Conservation (phyloP, 495 filamentous ascomycete species). For the Choiromyces venosus region DNA sequence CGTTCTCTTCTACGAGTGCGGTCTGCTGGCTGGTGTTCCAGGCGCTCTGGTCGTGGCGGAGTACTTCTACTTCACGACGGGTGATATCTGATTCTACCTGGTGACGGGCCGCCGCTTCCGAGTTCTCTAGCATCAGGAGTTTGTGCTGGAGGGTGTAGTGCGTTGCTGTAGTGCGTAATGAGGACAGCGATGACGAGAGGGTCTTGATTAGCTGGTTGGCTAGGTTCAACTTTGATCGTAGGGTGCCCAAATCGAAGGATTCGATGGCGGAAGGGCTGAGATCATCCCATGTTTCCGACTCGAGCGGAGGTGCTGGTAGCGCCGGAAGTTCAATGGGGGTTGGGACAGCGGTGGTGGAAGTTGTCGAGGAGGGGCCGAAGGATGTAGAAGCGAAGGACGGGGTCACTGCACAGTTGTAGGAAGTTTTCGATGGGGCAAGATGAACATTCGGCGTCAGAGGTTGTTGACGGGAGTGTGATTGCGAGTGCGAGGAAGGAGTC, state of each 20-base stretch:
- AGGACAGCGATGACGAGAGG: conserved; percentile 34
- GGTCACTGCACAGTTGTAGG: conserved; percentile 7
- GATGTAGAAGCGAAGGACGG: conserved; percentile 22
- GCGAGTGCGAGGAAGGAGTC: conserved; percentile 17
- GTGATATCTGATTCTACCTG: conserved; percentile 90
- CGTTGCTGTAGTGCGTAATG: conserved; percentile 50
- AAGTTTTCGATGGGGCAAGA: conserved; percentile 22
- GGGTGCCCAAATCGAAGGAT: conserved; percentile 34
- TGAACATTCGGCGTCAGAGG: conserved; percentile 14
- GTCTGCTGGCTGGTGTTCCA: conserved; percentile 48
- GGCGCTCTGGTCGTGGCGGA: conserved; percentile 58
- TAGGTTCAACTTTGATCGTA: conserved; percentile 35
- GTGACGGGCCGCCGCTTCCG: conserved; percentile 78
- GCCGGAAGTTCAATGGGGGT: conserved; percentile 12
- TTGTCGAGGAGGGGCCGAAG: conserved; percentile 24
- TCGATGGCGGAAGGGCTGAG: conserved; percentile 34
- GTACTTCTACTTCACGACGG: conserved; percentile 80
- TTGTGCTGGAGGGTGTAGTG: conserved; percentile 92
- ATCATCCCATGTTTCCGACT: conserved; percentile 29
- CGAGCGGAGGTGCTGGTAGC: conserved; percentile 21
- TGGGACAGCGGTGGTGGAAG: conserved; percentile 27
- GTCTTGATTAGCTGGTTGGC: conserved; percentile 39
- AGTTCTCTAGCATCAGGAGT: conserved; percentile 76
- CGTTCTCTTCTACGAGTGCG: conserved; percentile 60
- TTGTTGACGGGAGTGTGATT: conserved; percentile 5